phyloP scores from a whole-genome alignment of 2,329 filamentous ascomycete genomes.

The Magnaporthiopsis rhizophila region DNA sequence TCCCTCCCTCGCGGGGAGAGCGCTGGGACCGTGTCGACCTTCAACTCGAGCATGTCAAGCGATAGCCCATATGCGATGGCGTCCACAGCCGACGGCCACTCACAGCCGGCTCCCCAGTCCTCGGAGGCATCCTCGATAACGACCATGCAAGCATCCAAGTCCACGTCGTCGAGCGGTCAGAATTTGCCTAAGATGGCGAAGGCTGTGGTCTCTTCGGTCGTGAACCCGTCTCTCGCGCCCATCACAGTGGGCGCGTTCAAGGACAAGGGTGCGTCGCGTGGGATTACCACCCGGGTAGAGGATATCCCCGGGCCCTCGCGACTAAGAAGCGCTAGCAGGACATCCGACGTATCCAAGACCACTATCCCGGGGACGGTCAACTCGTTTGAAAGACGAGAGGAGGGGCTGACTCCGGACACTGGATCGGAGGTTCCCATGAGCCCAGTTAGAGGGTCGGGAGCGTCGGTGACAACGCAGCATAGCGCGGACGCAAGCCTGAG shows the following conservation, averaged over 20 bases:
- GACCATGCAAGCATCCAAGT: conserved; percentile 37
- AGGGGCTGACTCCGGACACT: conserved; percentile 36
- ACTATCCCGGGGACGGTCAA: conserved; percentile 3
- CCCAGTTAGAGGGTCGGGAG: conserved; percentile 27
- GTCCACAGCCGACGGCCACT: conserved; percentile 33
- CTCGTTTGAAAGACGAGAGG: conserved; percentile 27
- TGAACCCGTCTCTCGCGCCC: conserved; percentile 39
- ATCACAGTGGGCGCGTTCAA: conserved; percentile 40
- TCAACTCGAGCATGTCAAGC: conserved; percentile 23
- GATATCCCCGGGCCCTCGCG: conserved; percentile 30
- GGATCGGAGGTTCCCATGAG: conserved; percentile 35
- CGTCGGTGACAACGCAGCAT: conserved; percentile 4
- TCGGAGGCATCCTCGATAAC: conserved; percentile 42
- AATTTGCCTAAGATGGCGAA: conserved; percentile 34
- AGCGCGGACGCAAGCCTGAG: conserved; percentile 8
- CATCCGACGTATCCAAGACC: conserved; percentile 23
- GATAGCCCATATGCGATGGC: conserved; percentile 27
- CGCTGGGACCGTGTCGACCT: conserved; percentile 23
- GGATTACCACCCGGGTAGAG: conserved; percentile 29
- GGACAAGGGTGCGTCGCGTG: conserved; percentile 38
- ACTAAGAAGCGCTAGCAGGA: conserved; percentile 33
- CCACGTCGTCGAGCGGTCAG: conserved; percentile 29
- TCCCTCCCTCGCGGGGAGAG: conserved; percentile 20
- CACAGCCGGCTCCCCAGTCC: conserved; percentile 28
- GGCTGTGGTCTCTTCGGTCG: conserved; percentile 31